These are phyloP conservation scores for Schizochytrium sp. DNA, from an alignment of 108 stramenopile genomes.

Conservation along the genomic window DNA sequence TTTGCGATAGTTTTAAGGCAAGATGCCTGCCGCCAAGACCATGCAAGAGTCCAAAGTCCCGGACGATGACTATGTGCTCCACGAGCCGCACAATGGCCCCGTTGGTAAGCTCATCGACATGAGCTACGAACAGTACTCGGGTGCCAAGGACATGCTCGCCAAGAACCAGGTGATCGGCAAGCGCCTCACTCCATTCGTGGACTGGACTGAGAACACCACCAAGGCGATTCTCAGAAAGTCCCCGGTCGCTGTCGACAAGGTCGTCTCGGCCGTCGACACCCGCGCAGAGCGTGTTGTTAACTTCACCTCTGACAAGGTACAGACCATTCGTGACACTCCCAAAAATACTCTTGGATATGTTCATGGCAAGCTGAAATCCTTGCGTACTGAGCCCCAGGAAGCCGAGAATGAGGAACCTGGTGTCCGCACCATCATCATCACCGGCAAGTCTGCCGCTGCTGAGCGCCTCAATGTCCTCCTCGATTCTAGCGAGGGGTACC, in stretches of 20 bases:
- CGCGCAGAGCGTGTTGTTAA: conserved; percentile 41
- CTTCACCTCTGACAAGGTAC: neutral
- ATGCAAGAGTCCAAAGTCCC: neutral
- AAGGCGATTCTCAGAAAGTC: conserved; percentile 52
- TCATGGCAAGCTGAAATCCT: conserved; percentile 43
- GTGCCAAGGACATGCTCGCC: conserved; percentile 50
- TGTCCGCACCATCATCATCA: conserved; percentile 15
- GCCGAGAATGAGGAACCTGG: conserved; percentile 15
- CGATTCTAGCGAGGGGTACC: conserved; percentile 53
- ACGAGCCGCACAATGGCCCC: conserved; percentile 38
- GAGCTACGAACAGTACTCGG: conserved; percentile 49
- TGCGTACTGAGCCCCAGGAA: conserved; percentile 7
- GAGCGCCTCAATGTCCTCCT: conserved; percentile 55
- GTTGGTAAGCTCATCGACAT: conserved; percentile 23
- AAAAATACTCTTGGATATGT: conserved; percentile 35
- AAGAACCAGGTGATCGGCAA: conserved; percentile 3
- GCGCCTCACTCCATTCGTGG: conserved; percentile 24
- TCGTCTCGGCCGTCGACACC: conserved; percentile 47
- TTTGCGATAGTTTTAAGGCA: neutral
- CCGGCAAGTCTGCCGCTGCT: conserved; percentile 29
- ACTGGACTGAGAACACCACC: conserved; percentile 58
- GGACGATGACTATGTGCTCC: neutral
- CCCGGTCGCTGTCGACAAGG: conserved; percentile 25
- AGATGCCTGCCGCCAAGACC: conserved; percentile 18
- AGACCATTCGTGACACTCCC: conserved; percentile 49